Evolutionary conservation across 2,329 filamentous ascomycete genomes (phyloP).

Genomic region (Fonsecaea multimorphosa): DNA sequence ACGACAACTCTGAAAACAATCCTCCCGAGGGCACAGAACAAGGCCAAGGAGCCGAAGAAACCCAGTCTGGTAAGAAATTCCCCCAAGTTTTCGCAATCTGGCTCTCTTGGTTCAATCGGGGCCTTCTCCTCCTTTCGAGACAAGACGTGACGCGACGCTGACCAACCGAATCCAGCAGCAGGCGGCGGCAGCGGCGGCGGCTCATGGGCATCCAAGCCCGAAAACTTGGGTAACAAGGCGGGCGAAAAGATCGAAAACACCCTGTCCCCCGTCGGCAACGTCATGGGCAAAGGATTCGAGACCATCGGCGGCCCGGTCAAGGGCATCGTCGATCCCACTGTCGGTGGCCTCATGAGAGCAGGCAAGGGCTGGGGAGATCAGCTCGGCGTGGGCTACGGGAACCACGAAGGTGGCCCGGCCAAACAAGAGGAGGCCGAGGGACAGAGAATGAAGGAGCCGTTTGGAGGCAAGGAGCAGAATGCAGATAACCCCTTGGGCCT

Average conservation of each 20-base stretch:
- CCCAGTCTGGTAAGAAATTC: no score
- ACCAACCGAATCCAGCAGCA: no score
- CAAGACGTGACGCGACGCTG: no score
- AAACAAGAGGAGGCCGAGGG: slow-evolving; percentile 37
- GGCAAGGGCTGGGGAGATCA: slow-evolving; percentile 39
- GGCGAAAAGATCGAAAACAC: slow-evolving; percentile 39
- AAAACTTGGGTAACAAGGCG: slow-evolving; percentile 34
- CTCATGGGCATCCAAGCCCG: slow-evolving; percentile 34
- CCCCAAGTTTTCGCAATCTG: no score
- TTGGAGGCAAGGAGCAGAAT: slow-evolving; percentile 41
- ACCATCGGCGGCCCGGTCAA: slow-evolving; percentile 36
- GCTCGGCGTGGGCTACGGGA: slow-evolving; percentile 38
- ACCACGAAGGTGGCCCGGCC: slow-evolving; percentile 38
- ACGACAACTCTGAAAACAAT: no score
- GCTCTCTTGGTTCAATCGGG: no score
- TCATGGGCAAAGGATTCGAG: slow-evolving; percentile 39
- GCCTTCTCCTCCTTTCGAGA: no score
- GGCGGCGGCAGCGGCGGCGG: no score
- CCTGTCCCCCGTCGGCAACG: slow-evolving; percentile 40
- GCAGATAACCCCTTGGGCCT: slow-evolving; percentile 41
- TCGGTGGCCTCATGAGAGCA: slow-evolving; percentile 39
- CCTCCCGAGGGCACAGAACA: no score
- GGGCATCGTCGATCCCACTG: slow-evolving; percentile 38
- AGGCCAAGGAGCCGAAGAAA: no score
- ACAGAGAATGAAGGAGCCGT: slow-evolving; percentile 36